These are phyloP conservation scores for Naganishia albida DNA, from an alignment of 1,284 basidiomycete species.

Conservation along the genomic window DNA sequence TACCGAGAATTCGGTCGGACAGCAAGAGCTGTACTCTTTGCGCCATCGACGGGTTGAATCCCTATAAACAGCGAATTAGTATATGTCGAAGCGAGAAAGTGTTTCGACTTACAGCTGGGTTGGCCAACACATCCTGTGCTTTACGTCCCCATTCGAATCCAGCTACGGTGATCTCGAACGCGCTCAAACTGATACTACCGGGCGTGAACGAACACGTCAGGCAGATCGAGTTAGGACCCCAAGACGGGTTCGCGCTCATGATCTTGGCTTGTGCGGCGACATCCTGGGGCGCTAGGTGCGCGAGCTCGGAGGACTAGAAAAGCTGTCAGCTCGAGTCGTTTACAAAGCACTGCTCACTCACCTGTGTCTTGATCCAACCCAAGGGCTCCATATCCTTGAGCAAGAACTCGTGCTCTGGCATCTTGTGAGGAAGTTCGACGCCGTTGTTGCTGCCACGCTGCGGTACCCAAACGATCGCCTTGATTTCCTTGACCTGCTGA, in stretches of 20 bases:
- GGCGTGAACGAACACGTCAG: constrained; percentile 95
- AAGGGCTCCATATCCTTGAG: constrained; percentile 92
- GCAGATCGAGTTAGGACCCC: constrained; percentile 91
- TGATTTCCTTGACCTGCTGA: constrained; percentile 98
- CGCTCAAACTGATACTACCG: constrained; percentile 91
- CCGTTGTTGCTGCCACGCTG: constrained; percentile 94
- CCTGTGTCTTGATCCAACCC: constrained; percentile 98
- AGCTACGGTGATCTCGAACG: constrained; percentile 82
- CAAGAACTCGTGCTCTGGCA: constrained; percentile 91
- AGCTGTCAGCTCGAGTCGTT: constrained; percentile 29
- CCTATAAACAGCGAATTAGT: constrained; percentile 53
- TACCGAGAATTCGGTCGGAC: constrained; percentile 87
- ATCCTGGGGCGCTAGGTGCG: constrained; percentile 88
- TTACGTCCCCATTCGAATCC: constrained; percentile 99
- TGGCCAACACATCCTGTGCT: constrained; percentile 79
- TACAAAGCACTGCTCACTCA: constrained; percentile 16
- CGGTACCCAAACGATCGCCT: constrained; percentile 92
- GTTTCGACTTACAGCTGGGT: constrained; percentile 64
- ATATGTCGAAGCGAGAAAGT: constrained; percentile 34
- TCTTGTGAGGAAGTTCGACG: constrained; percentile 79
- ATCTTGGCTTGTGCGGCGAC: constrained; percentile 94
- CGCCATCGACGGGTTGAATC: constrained; percentile 97
- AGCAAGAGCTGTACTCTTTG: constrained; percentile 92
- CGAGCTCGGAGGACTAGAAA: constrained; percentile 71
- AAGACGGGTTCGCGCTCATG: constrained; percentile 94